Evolutionary conservation across 1,139 yeast species (phyloP).

Genomic region (Blastobotrys niveus): DNA sequence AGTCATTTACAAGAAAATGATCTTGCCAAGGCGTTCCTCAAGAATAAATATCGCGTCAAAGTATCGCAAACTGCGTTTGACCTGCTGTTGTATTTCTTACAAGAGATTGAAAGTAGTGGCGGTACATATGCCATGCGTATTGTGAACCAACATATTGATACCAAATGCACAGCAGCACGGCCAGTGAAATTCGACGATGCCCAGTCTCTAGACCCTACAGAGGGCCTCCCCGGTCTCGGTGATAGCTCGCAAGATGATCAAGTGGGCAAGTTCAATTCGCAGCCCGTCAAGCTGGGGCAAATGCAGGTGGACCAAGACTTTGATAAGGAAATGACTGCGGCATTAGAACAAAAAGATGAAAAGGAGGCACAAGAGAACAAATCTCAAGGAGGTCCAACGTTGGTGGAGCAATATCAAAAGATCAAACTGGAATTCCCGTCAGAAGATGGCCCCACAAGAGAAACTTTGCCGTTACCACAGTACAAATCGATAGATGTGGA

Average conservation of each 20-base stretch:
- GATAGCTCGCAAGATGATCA: slow-evolving; percentile 40
- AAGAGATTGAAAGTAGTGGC: slow-evolving; percentile 88
- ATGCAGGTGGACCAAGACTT: slow-evolving; percentile 84
- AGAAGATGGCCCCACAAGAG: slow-evolving; percentile 62
- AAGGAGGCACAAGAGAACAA: slow-evolving; percentile 26
- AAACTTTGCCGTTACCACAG: slow-evolving; percentile 75
- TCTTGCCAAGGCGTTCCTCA: slow-evolving; percentile 67
- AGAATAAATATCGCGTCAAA: slow-evolving; percentile 65
- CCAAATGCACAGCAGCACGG: slow-evolving; percentile 39
- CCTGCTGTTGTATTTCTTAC: slow-evolving; percentile 74
- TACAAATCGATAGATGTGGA: slow-evolving; percentile 75
- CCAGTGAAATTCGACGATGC: slow-evolving; percentile 25
- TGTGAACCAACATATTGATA: slow-evolving; percentile 78
- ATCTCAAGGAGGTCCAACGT: slow-evolving; percentile 36
- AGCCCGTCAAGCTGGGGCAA: slow-evolving; percentile 73
- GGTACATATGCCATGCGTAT: slow-evolving; percentile 83
- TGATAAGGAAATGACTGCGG: slow-evolving; percentile 76
- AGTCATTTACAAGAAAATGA: slow-evolving; percentile 82
- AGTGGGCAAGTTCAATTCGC: slow-evolving; percentile 55
- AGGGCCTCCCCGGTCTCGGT: slow-evolving; percentile 57
- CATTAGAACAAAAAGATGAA: slow-evolving; percentile 72
- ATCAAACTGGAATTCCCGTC: slow-evolving; percentile 32
- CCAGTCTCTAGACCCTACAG: slow-evolving; percentile 47
- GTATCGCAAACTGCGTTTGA: slow-evolving; percentile 84
- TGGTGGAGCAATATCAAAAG: slow-evolving; percentile 43